Conservation (phyloP, 805 yeast species). For the Cyberlindnera samutprakarnensis region DNA sequence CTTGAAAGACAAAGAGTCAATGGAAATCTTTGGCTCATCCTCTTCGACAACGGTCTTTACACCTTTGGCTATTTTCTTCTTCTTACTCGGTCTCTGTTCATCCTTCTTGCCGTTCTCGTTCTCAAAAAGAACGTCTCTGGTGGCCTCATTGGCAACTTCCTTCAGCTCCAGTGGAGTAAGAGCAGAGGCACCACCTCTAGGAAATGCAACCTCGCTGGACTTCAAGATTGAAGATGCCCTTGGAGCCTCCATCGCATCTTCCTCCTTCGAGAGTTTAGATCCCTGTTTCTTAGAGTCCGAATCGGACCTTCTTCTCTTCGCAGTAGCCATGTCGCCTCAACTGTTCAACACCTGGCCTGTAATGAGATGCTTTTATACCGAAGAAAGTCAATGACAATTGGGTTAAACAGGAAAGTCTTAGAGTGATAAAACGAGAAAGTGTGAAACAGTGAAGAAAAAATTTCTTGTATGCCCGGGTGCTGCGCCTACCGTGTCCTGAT, state of each 20-base stretch:
- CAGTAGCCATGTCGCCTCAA: slow-evolving; percentile 18
- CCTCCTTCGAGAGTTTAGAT: slow-evolving; percentile 32
- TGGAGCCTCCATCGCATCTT: slow-evolving; percentile 33
- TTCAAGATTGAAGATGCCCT: slow-evolving; percentile 28
- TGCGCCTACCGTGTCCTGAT: no score
- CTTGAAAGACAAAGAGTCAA: slow-evolving; percentile 58
- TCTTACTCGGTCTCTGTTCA: slow-evolving; percentile 30
- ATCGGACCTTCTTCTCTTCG: slow-evolving; percentile 44
- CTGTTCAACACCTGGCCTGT: no score
- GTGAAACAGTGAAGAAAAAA: no score
- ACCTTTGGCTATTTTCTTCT: slow-evolving; percentile 29
- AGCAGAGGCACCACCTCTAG: slow-evolving; percentile 91
- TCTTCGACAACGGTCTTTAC: slow-evolving; percentile 21
- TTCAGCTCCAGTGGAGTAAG: slow-evolving; percentile 86
- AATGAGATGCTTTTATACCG: no score
- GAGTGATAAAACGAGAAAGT: no score
- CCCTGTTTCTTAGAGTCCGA: slow-evolving; percentile 26
- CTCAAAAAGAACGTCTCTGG: slow-evolving; percentile 75
- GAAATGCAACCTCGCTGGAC: slow-evolving; percentile 48
- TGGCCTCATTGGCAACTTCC: slow-evolving; percentile 88
- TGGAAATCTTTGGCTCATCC: slow-evolving; percentile 29
- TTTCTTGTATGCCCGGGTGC: no score
- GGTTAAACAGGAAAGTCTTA: no score
- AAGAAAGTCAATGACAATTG: no score
- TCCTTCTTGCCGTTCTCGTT: slow-evolving; percentile 12